Evolutionary conservation across 2,329 filamentous ascomycete species (phyloP), one percentile per base, ranked within the genome.

Genomic region (Penicillium sp.): DNA sequence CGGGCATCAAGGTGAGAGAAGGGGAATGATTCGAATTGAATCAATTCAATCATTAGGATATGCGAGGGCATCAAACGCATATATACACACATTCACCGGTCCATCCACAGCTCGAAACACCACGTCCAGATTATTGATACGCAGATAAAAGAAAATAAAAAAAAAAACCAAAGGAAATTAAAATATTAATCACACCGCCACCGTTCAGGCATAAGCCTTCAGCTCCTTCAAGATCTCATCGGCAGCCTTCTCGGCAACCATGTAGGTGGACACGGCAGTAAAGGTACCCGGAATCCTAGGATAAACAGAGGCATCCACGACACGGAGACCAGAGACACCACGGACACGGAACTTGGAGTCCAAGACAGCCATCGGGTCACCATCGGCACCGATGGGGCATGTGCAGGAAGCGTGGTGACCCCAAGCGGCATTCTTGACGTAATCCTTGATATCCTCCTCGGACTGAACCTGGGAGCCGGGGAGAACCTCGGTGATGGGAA

Each of bases 251-350:
- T 84, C 80, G 1, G 72, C 73, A 5, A 79, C 68, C 63, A 84
- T 79, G 54, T 79, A 81, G 0, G 74, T 74, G 0, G 78, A 72
- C 1, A 76, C 60, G 3, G 73, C 70, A 26, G 76, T 71, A 55
- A 77, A 81, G 45, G 70, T 76, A 53, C 80, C 80, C 1, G 78
- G 78, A 46, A 78, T 79, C 46, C 70, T 70, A 1, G 79, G 78
- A 49, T 79, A 84, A 1, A 78, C 72, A 25, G 73, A 77, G 0
- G 80, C 82, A 66, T 85, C 82, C 0, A 85, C 82, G 3, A 84
- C 81, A 27, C 82, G 69, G 43, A 85, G 60, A 0, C 76, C 75
- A 0, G 71, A 63, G 0, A 81, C 75, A 0, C 79, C 79, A 7
- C 76, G 68, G 1, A 85, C 81, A 9, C 73, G 69, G 60, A 84